Evolutionary conservation across 129 eudicot species (phyloP).

Genomic region (Heracleum sosnowskyi): DNA sequence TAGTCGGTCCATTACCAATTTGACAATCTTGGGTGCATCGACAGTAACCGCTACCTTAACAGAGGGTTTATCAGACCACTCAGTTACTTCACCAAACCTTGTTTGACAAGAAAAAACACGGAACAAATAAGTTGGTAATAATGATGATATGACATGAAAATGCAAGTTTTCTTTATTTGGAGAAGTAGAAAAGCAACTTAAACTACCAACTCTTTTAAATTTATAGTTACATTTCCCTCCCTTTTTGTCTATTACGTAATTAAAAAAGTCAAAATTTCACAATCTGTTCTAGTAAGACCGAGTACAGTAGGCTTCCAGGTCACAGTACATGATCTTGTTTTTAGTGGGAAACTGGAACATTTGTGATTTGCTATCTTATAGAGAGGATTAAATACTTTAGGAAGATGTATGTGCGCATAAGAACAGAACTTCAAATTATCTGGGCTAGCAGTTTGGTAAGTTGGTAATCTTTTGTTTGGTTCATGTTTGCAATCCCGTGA

Average conservation of each 20-base stretch:
- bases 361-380: neutral
- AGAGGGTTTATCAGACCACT: conserved; percentile 77
- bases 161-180: neutral
- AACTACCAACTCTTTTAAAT: neutral
- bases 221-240: neutral
- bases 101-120: conserved; percentile 5
- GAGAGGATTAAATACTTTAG: neutral
- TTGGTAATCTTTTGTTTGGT: neutral
- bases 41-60: conserved; percentile 99
- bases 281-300: no score
- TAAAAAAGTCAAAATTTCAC: no score
- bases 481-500: neutral
- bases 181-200: neutral
- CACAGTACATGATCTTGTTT: no score
- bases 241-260: neutral
- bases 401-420: neutral
- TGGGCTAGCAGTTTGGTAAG: neutral
- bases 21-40: conserved; percentile 62
- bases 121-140: conserved; percentile 3
- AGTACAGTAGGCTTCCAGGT: no score
- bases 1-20: conserved; percentile 84
- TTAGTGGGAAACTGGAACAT: no score
- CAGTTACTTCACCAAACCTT: conserved; percentile 84
- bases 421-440: neutral
- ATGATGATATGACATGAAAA: neutral